Base-by-base conservation (phyloP, 2,329 filamentous ascomycete species). In the Cadophora malorum region DNA sequence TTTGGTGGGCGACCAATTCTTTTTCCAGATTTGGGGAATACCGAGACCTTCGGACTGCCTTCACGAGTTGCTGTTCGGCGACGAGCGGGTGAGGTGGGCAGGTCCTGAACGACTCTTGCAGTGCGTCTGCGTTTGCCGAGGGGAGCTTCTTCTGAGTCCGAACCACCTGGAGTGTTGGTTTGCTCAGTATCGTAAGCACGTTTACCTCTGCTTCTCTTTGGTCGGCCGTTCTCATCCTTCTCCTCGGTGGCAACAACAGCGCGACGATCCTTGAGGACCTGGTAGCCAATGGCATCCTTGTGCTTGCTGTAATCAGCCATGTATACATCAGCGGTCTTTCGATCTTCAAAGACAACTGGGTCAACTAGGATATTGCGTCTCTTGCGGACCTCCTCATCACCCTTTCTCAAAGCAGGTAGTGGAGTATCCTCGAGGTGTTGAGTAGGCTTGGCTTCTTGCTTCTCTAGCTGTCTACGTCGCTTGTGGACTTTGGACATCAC, bases 231-330 rank as follows among this genome's bases (percentile, higher is more conserved):
- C 59, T 71, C 72, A 38, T 66, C 65, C 45, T 69, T 63, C 53
- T 62, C 70, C 50, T 66, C 59, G n/a, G 68, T 38, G 19, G 53
- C 58, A 31, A 45, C 52, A 35, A 66, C 62, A 21, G 67, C 71
- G 63, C 71, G 71, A 4, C 66, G 63, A 53, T 67, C 65, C n/a
- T 60, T 64, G 21, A 70, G 86, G 68, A 89, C 86, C 74, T 90
- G 88, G 45, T 81, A 81, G 23, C 87, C 86, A 67, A 89, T 81
- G 76, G 86, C 86, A 68, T 83, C 83, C 2, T 84, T 82, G 63
- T 87, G 84, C 10, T 84, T 81, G 71, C 89, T 87, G 71, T 89
- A 87, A 68, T 88, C 85, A 72, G 89, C 89, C 19, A 85, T 84
- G 73, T 89, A 90, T 1, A 83, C 81, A 69, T 85, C 81, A 8